Evolutionary conservation across 2,329 filamentous ascomycete genomes (phyloP).

Genomic region (Neonectria coccinea): DNA sequence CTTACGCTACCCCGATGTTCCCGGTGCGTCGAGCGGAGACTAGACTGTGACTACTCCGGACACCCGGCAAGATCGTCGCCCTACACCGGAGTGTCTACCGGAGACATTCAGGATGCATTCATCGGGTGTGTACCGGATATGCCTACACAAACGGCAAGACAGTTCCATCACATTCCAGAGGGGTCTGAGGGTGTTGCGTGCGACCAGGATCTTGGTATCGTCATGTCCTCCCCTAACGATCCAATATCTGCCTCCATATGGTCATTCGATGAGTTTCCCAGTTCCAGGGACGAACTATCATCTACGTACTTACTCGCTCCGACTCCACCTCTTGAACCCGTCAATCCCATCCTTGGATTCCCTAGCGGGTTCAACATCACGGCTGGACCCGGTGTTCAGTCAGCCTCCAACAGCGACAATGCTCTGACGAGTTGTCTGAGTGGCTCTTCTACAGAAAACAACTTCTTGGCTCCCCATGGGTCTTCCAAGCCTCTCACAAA

Average conservation of each 20-base stretch:
- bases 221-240: neutral
- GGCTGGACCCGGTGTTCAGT: neutral
- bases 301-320: neutral
- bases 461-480: neutral
- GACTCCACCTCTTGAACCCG: neutral
- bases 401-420: neutral
- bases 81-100: neutral
- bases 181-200: neutral
- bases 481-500: constrained; percentile 18
- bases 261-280: neutral
- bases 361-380: neutral
- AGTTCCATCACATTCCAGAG: neutral
- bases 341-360: neutral
- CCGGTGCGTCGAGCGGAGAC: too few species aligned
- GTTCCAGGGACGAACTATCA: too few species aligned
- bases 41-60: too few species aligned
- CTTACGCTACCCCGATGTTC: too few species aligned
- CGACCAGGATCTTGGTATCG: neutral
- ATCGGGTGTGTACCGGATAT: neutral
- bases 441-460: neutral
- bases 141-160: neutral
- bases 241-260: neutral
- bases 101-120: neutral
- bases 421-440: neutral
- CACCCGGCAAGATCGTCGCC: neutral